Conservation (phyloP, 2,329 filamentous ascomycete species). For the Penicillium sp. region DNA sequence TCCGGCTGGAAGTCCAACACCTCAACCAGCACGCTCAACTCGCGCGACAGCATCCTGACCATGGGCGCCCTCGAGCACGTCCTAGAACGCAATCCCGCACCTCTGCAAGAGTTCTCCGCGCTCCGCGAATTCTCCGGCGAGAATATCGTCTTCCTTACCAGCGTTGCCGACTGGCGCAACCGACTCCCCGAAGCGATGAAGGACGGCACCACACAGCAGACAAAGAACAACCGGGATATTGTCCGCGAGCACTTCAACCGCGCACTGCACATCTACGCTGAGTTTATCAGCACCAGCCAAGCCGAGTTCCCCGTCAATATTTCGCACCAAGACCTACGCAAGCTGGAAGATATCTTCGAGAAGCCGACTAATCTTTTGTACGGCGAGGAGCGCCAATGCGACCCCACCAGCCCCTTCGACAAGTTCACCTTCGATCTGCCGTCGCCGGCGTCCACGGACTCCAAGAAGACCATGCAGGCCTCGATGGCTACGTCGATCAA, state of each 20-base stretch:
- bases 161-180: conserved; percentile 58
- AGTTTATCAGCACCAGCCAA: conserved; percentile 60
- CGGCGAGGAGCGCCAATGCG: conserved; percentile 43
- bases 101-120: conserved; percentile 64
- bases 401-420: conserved; percentile 44
- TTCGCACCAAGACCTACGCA: conserved; percentile 55
- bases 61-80: conserved; percentile 64
- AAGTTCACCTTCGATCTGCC: conserved; percentile 24
- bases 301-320: conserved; percentile 69
- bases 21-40: conserved; percentile 40
- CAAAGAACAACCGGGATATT: conserved; percentile 30
- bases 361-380: conserved; percentile 45
- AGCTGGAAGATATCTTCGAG: conserved; percentile 59
- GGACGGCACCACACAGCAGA: conserved; percentile 16
- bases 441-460: conserved; percentile 23
- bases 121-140: conserved; percentile 68
- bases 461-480: conserved; percentile 23
- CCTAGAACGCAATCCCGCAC: conserved; percentile 56
- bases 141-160: conserved; percentile 66
- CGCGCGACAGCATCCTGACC: conserved; percentile 53
- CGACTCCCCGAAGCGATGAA: conserved; percentile 24
- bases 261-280: conserved; percentile 61
- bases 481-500: conserved; percentile 19
- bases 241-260: conserved; percentile 56
- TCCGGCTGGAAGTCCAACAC: conserved; percentile 34